A percentile compares a stretch with the other conserved stretches of the same genome.
Conservation (phyloP, 176 grass and related monocot genomes). For the Oryza nivara region DNA sequence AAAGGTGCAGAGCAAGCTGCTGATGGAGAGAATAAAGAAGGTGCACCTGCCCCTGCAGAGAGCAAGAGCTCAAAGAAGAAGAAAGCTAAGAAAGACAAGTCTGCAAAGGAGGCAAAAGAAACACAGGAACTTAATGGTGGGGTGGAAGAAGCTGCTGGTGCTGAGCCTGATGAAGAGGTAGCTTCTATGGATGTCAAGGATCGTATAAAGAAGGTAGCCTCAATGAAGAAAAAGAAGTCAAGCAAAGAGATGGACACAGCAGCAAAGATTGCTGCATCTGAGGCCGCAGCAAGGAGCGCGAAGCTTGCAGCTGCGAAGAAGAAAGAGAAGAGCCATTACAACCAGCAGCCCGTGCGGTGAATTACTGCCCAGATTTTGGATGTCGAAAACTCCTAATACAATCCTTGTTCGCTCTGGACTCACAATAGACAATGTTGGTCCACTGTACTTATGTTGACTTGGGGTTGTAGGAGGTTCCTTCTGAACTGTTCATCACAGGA, state of each 20-base stretch:
- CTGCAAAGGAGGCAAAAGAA: slow-evolving; percentile 58
- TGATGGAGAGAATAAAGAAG: slow-evolving; percentile 62
- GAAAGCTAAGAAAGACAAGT: slow-evolving; percentile 90
- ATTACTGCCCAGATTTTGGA: slow-evolving; percentile 9
- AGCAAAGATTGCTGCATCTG: slow-evolving; percentile 67
- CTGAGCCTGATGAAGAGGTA: slow-evolving; percentile 51
- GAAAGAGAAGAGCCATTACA: slow-evolving; percentile 96
- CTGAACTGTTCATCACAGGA: slow-evolving; percentile 35
- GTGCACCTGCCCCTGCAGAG: slow-evolving; percentile 48
- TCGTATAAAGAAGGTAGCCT: slow-evolving; percentile 77
- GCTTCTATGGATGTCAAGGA: slow-evolving; percentile 71
- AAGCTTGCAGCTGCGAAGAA: slow-evolving; percentile 80
- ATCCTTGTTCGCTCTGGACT: slow-evolving; percentile 33
- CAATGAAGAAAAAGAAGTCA: slow-evolving; percentile 88
- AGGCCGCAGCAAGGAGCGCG: slow-evolving; percentile 78
- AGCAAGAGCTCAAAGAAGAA: slow-evolving; percentile 87
- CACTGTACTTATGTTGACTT: slow-evolving; percentile 16
- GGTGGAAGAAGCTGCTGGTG: slow-evolving; percentile 33
- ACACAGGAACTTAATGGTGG: slow-evolving; percentile 41
- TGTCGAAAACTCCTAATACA: slow-evolving; percentile 7
- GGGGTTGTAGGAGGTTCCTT: slow-evolving; percentile 32
- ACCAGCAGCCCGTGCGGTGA: slow-evolving; percentile 85
- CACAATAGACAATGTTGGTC: slow-evolving; percentile 34
- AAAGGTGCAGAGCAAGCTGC: slow-evolving; percentile 40
- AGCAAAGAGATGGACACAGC: slow-evolving; percentile 75